phyloP scores from a whole-genome alignment of 371 early-diverging fungal species.

The Sporodiniella umbellata region DNA sequence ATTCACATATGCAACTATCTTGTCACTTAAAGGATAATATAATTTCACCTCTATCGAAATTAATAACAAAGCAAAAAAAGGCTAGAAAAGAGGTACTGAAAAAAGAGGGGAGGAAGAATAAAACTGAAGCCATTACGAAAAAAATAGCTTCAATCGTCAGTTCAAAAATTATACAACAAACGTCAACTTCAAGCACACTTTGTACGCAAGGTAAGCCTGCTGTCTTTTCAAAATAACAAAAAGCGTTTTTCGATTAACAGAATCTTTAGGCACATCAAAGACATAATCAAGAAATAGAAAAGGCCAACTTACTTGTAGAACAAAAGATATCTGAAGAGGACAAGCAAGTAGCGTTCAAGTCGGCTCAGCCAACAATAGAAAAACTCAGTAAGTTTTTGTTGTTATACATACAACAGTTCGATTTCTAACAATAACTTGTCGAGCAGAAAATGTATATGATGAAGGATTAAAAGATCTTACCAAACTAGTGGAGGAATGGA shows the following conservation, averaged over 20 bases:
- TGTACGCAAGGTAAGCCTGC: constrained; percentile 19
- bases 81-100: constrained; percentile 20
- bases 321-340: constrained; percentile 20
- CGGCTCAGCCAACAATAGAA: constrained; percentile 15
- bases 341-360: constrained; percentile 12
- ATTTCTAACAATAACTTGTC: neutral
- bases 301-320: constrained; percentile 18
- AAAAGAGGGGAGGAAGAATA: neutral
- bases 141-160: constrained; percentile 14
- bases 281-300: constrained; percentile 25
- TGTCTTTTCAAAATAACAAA: constrained; percentile 1
- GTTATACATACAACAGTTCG: neutral
- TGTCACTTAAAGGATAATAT: constrained; percentile 7
- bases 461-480: constrained; percentile 14
- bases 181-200: constrained; percentile 16
- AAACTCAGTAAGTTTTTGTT: constrained; percentile 10
- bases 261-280: constrained; percentile 16
- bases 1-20: constrained; percentile 20
- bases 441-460: constrained; percentile 18
- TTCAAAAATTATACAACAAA: constrained; percentile 18
- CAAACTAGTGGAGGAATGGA: constrained; percentile 17
- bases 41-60: constrained; percentile 3
- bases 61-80: constrained; percentile 16
- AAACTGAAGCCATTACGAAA: neutral
- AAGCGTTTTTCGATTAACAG: neutral